These are phyloP conservation scores for Pseudogymnoascus sp. DNA, from an alignment of 2,329 filamentous ascomycete species.

Conservation along the genomic window DNA sequence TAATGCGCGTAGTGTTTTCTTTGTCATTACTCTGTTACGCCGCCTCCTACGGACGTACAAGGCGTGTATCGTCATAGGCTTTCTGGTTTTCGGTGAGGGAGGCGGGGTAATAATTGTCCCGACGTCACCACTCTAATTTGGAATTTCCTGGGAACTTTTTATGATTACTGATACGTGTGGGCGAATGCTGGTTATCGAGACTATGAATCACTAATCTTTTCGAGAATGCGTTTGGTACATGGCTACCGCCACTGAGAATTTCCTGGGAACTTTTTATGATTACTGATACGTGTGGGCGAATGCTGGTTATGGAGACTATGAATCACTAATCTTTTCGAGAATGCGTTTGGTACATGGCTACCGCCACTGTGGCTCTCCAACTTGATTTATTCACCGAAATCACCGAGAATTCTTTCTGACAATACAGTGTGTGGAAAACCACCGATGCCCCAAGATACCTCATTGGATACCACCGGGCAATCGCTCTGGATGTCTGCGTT, in stretches of 20 bases:
- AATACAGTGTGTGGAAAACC: conserved; percentile 22
- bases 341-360: conserved; percentile 26
- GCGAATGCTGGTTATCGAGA: conserved; percentile 27
- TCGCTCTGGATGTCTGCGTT: conserved; percentile 26
- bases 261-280: not conserved
- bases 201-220: conserved; percentile 27
- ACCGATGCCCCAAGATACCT: conserved; percentile 25
- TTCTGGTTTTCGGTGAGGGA: not conserved
- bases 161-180: not conserved
- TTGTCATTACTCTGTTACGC: not conserved
- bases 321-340: conserved; percentile 26
- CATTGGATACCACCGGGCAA: conserved; percentile 25
- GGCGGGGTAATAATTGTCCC: not conserved
- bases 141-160: not conserved
- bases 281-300: conserved; percentile 12
- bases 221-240: conserved; percentile 27
- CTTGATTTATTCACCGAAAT: not conserved
- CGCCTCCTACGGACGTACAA: not conserved
- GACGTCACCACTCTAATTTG: not conserved
- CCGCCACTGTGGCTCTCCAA: conserved; percentile 17
- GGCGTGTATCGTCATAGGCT: not conserved
- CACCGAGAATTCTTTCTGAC: not conserved
- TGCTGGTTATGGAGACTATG: conserved; percentile 28
- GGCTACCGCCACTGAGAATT: conserved; percentile 20
- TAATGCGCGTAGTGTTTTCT: not conserved